Evolutionary conservation across 1,284 basidiomycete species (phyloP).

Genomic region (Irpex sp.): DNA sequence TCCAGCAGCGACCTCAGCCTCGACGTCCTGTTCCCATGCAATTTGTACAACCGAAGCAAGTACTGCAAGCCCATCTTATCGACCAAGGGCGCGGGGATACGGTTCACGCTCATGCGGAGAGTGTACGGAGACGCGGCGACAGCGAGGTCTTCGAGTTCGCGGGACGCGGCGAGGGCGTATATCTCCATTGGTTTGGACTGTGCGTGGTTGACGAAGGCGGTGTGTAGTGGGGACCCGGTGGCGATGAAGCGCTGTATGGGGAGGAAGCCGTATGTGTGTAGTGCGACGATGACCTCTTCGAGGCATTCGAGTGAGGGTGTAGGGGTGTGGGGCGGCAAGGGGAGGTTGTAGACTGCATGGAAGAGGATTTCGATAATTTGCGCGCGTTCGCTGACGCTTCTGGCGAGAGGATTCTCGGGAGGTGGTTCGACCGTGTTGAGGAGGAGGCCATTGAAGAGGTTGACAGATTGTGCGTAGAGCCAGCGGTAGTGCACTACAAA

Average conservation of each 20-base stretch:
- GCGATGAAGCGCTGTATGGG: no score
- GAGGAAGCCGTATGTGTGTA: no score
- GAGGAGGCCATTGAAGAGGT: background rate
- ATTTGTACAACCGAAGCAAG: background rate
- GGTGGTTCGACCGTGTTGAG: background rate
- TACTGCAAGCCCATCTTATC: background rate
- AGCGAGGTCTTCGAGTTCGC: background rate
- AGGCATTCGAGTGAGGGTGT: slow-evolving; percentile 25
- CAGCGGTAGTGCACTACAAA: background rate
- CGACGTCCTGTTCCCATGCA: no score
- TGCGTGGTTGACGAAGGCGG: no score
- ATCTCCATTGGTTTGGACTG: background rate
- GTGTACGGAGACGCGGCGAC: background rate
- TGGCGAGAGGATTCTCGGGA: background rate
- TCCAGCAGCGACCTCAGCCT: no score
- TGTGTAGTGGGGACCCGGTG: no score
- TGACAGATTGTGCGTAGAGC: background rate
- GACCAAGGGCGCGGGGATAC: background rate
- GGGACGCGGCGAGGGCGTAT: background rate
- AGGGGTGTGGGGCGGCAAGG: slow-evolving; percentile 27
- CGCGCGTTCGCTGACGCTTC: slow-evolving; percentile 27
- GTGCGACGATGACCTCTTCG: slow-evolving; percentile 22
- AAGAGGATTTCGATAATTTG: slow-evolving; percentile 32
- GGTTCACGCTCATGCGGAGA: background rate
- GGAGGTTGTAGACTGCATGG: slow-evolving; percentile 31